phyloP scores from a whole-genome alignment of 192 early-diverging fungal species.

The Coemansia sp. region DNA sequence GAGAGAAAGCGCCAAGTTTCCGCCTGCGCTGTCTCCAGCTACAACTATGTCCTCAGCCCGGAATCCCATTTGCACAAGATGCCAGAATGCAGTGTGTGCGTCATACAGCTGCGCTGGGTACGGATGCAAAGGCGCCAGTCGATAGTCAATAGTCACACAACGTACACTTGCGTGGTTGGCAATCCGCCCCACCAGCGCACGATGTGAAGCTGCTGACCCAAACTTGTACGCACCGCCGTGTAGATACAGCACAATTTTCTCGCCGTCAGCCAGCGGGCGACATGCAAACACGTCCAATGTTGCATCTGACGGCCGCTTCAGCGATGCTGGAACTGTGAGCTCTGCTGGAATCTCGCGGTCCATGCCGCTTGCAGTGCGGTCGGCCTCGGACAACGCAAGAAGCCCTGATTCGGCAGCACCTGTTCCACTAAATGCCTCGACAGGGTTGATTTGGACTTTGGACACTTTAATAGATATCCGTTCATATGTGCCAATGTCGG shows the following conservation, averaged over 20 bases:
- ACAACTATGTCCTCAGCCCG: conserved; percentile 59
- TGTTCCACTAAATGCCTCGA: conserved; percentile 13
- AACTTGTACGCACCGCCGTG: conserved; percentile 74
- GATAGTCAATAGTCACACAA: conserved; percentile 46
- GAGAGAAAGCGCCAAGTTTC: conserved; percentile 62
- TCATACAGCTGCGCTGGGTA: conserved; percentile 67
- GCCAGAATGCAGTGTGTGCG: conserved; percentile 55
- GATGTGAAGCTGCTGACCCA: conserved; percentile 51
- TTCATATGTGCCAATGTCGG: conserved; percentile 18
- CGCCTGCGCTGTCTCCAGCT: conserved; percentile 70
- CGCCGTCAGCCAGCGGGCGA: conserved; percentile 18
- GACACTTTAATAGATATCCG: conserved; percentile 9
- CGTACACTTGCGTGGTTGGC: conserved; percentile 50
- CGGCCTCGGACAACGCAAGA: conserved; percentile 11
- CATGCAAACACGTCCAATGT: conserved; percentile 13
- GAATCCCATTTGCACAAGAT: conserved; percentile 59
- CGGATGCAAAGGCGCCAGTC: conserved; percentile 38
- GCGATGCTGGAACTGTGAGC: conserved; percentile 14
- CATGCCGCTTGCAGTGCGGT: not conserved
- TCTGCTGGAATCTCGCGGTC: conserved; percentile 26
- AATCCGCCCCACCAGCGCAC: conserved; percentile 52
- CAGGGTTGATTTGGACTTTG: conserved; percentile 18
- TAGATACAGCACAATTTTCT: conserved; percentile 66
- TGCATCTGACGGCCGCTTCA: not conserved
- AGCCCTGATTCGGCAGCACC: conserved; percentile 29